These are phyloP conservation scores for Medicago lupulina DNA, from an alignment of 306 rosid species.

Conservation along the genomic window DNA sequence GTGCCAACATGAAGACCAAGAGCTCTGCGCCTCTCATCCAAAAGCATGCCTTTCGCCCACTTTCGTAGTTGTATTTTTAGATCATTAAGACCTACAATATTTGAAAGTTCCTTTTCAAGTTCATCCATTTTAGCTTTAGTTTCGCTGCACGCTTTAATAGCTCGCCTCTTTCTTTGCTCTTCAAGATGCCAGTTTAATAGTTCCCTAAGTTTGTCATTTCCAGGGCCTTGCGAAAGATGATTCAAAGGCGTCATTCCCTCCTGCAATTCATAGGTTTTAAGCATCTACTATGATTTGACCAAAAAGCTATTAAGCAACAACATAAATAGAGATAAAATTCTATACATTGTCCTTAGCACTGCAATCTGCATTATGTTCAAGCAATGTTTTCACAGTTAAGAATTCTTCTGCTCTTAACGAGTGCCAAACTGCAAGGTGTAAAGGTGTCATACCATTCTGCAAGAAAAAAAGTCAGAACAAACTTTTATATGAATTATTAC, in stretches of 20 bases:
- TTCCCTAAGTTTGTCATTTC: constrained; percentile 68
- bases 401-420: constrained; percentile 81
- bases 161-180: constrained; percentile 81
- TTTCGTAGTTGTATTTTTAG: constrained; percentile 81
- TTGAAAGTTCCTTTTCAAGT: constrained; percentile 78
- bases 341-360: constrained; percentile 81
- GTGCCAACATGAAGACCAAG: constrained; percentile 88
- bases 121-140: constrained; percentile 89
- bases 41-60: constrained; percentile 99
- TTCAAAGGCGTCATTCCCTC: constrained; percentile 90
- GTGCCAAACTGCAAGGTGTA: constrained; percentile 97
- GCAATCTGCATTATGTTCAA: constrained; percentile 82
- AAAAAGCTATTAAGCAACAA: constrained; percentile 22
- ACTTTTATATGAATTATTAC: too few species aligned
- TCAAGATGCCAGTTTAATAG: constrained; percentile 67
- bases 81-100: constrained; percentile 89
- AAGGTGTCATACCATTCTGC: constrained; percentile 98
- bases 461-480: constrained; percentile 41
- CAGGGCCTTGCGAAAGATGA: constrained; percentile 85
- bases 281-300: constrained; percentile 34
- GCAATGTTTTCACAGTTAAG: constrained; percentile 73
- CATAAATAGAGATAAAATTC: constrained; percentile 31
- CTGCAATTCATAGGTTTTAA: constrained; percentile 58
- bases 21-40: constrained; percentile 97
- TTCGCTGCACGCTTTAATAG: constrained; percentile 90